Base-by-base conservation (phyloP, 1,284 basidiomycete genomes). In the Ustilago tritici region DNA sequence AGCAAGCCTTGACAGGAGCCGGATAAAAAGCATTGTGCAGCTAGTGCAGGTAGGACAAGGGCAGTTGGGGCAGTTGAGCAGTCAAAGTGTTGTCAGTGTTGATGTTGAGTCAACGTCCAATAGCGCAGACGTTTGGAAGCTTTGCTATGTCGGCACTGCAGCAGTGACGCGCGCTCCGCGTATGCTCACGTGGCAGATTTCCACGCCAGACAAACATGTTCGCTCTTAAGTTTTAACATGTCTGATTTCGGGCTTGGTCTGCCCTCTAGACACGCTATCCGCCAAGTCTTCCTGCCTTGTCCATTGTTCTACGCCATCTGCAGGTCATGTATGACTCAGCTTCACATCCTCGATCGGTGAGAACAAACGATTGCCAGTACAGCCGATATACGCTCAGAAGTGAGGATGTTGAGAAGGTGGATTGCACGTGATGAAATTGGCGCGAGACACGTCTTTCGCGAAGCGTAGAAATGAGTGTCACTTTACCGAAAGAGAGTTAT, bases 51-150 rank as follows among this genome's bases (percentile, higher is more conserved):
- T 3, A 32, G 19, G 36, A 15, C n/a, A 32, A 15, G 28, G 47
- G 19, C n/a, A 59, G 23, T 7, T 6, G 31, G 12, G 52, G 61
- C 61, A 64, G 46, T 64, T 41, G 61, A 67, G 61, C 65, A 58
- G 52, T 54, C 43, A 64, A 46, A 28, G 23, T 28, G 23, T 28
- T 28, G 23, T 28, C 23, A 28, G 71, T 69, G 71, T 69, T 74
- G 71, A 69, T 74, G 71, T 69, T 74, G 71, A 69, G 43, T 62
- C 62, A 74, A 68, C 47, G 55, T 74, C 71, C 60, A 66, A 53
- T 50, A 34, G 32, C 57, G 62, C 56, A 53, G 31, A 15, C 19
- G 15, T 50, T 50, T 15, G 7, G 28, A 50, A 58, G 43, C 41
- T 56, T 19, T 14, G 35, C 49, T 41, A 17, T 17, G 14, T 41